Conservation (phyloP, 768 basidiomycete species). For the Lactifluus pinguis region DNA sequence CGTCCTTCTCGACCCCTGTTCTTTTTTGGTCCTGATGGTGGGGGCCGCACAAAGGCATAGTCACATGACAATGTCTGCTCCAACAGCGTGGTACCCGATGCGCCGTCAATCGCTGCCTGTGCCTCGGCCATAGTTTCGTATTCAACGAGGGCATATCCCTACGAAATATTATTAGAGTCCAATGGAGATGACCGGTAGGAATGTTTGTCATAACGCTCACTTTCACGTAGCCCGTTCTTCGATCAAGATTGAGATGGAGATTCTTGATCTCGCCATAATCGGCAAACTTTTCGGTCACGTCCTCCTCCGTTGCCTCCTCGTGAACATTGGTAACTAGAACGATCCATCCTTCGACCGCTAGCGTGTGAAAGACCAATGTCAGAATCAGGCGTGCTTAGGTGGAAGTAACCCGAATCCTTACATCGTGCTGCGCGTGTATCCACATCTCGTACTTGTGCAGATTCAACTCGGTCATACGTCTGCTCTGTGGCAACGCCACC, state of each 20-base stretch:
- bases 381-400: conserved; percentile 13
- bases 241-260: conserved; percentile 91
- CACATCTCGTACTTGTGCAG: conserved; percentile 40
- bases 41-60: conserved; percentile 85
- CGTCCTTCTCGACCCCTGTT: conserved; percentile 56
- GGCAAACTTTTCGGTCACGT: conserved; percentile 90
- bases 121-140: conserved; percentile 95
- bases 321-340: conserved; percentile 94
- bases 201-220: conserved; percentile 34
- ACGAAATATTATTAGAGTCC: conserved; percentile 2
- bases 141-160: conserved; percentile 98
- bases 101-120: conserved; percentile 86
- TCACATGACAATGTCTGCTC: conserved; percentile 87
- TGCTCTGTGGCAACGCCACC: conserved; percentile 50
- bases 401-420: conserved; percentile 33
- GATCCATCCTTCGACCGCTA: conserved; percentile 99
- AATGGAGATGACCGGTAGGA: neutral
- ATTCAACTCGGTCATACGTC: conserved; percentile 76
- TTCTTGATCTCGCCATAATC: conserved; percentile 98
- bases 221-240: conserved; percentile 98
- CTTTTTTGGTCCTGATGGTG: conserved; percentile 73
- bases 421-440: conserved; percentile 83
- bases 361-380: conserved; percentile 2
- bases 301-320: conserved; percentile 97
- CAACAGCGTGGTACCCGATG: conserved; percentile 71